Evolutionary conservation across 2,329 filamentous ascomycete species (phyloP).

Genomic region (Fusarium albidum): DNA sequence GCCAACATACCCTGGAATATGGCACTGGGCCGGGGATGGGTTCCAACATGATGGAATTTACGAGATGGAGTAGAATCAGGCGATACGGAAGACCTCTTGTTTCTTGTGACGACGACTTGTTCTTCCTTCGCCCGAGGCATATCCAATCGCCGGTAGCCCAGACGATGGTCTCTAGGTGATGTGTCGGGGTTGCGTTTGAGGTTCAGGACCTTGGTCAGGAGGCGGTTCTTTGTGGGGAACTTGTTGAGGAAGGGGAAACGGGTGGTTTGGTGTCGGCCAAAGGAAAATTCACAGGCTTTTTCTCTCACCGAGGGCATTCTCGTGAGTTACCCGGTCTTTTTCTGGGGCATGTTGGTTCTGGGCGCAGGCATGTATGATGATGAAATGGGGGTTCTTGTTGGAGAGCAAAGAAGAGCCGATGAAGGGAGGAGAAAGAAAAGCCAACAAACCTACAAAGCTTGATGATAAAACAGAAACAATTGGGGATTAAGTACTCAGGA

Average conservation of each 20-base stretch:
- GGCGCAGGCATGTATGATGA: neutral
- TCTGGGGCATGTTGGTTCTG: conserved; percentile 25
- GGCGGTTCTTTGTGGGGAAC: conserved; percentile 10
- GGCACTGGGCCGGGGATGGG: neutral
- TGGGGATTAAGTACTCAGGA: conserved; percentile 20
- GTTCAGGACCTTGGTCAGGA: conserved; percentile 19
- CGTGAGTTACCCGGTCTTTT: conserved; percentile 17
- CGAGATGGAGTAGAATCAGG: conserved; percentile 14
- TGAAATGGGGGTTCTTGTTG: neutral
- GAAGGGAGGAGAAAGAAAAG: neutral
- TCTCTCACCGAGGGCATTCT: conserved; percentile 42
- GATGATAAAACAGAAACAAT: too few relatives aligned
- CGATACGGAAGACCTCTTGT: conserved; percentile 30
- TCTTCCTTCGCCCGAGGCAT: conserved; percentile 39
- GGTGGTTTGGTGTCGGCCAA: conserved; percentile 17
- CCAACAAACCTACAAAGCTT: neutral
- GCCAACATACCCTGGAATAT: neutral
- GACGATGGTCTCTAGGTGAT: conserved; percentile 30
- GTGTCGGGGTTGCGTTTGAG: conserved; percentile 21
- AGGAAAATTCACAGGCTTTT: conserved; percentile 39
- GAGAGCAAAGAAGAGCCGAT: neutral
- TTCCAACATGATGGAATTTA: conserved; percentile 14
- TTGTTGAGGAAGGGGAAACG: conserved; percentile 7
- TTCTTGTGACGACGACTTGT: conserved; percentile 32
- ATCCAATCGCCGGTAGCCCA: conserved; percentile 37